A percentile compares a stretch with the other conserved stretches of the same genome.
phyloP scores from a whole-genome alignment of 106 monocot genomes.

The Allium fistulosum region DNA sequence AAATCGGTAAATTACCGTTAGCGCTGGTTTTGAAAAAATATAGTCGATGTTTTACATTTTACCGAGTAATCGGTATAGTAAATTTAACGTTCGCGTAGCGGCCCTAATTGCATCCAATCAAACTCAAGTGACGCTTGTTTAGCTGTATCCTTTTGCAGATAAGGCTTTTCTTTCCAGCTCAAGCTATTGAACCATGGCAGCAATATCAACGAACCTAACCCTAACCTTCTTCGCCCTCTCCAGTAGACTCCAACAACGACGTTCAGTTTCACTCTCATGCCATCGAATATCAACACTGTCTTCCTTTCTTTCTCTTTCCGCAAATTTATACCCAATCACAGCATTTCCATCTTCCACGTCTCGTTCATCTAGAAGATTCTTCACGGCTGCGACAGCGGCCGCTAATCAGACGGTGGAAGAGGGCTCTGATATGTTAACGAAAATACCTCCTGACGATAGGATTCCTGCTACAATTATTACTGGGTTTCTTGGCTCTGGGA shows the following conservation, averaged over 20 bases:
- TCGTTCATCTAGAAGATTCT: slow-evolving; percentile 21
- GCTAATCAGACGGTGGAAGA: slow-evolving; percentile 25
- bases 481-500: slow-evolving; percentile 62
- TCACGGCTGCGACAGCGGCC: slow-evolving; percentile 17
- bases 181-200: slow-evolving; percentile 16
- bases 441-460: slow-evolving; percentile 48
- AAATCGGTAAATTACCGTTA: no score
- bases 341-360: neutral
- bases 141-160: no score
- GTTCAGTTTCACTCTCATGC: neutral
- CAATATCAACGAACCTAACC: slow-evolving; percentile 25
- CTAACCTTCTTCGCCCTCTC: slow-evolving; percentile 29
- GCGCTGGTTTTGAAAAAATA: no score
- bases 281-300: neutral
- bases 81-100: no score
- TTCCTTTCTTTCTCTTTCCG: neutral
- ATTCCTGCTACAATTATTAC: slow-evolving; percentile 70
- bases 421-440: slow-evolving; percentile 25
- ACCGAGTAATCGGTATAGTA: no score
- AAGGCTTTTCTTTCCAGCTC: slow-evolving; percentile 9
- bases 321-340: neutral
- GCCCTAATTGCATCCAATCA: no score
- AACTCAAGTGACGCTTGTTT: no score
- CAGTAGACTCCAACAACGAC: neutral
- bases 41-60: no score